phyloP scores from a whole-genome alignment of 352 stramenopile genomes.

The Pythium monospermum region DNA sequence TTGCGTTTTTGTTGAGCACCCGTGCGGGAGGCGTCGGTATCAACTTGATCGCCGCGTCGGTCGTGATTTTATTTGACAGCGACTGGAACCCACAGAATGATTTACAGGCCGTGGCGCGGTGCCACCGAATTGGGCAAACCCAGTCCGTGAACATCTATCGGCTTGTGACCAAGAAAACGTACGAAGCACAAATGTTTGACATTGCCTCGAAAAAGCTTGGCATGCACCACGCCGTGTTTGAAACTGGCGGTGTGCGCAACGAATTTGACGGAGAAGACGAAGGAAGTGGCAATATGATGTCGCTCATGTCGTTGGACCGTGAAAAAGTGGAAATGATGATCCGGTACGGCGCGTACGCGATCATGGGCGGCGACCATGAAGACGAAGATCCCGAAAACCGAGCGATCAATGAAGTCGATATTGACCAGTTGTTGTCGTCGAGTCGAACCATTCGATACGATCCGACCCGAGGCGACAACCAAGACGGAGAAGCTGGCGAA shows the following conservation, averaged over 20 bases:
- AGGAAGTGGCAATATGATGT: slow-evolving; percentile 89
- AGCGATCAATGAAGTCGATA: slow-evolving; percentile 88
- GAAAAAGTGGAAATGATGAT: slow-evolving; percentile 99
- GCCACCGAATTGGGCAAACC: slow-evolving; percentile 99
- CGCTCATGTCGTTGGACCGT: slow-evolving; percentile 90
- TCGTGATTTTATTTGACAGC: slow-evolving; percentile 90
- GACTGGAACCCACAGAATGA: slow-evolving; percentile 99
- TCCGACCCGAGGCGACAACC: slow-evolving; percentile 49
- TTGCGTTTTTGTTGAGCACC: slow-evolving; percentile 96
- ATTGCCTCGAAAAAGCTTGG: slow-evolving; percentile 98
- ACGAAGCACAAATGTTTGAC: slow-evolving; percentile 99
- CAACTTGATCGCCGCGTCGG: slow-evolving; percentile 91
- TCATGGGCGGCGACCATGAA: slow-evolving; percentile 93
- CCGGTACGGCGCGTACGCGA: slow-evolving; percentile 95
- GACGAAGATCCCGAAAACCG: slow-evolving; percentile 88
- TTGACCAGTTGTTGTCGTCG: slow-evolving; percentile 77
- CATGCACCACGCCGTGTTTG: slow-evolving; percentile 98
- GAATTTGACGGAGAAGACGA: slow-evolving; percentile 94
- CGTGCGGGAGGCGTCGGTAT: slow-evolving; percentile 97
- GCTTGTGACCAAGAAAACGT: slow-evolving; percentile 98
- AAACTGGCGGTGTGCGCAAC: slow-evolving; percentile 89
- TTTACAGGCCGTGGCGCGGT: slow-evolving; percentile 96
- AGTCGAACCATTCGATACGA: slow-evolving; percentile 89
- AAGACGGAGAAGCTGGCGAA: slow-evolving; percentile 28
- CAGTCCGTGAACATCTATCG: slow-evolving; percentile 99